Evolutionary conservation across 2,329 filamentous ascomycete species (phyloP), one percentile per base, ranked within the genome.

Genomic region (Cercospora zeina): DNA sequence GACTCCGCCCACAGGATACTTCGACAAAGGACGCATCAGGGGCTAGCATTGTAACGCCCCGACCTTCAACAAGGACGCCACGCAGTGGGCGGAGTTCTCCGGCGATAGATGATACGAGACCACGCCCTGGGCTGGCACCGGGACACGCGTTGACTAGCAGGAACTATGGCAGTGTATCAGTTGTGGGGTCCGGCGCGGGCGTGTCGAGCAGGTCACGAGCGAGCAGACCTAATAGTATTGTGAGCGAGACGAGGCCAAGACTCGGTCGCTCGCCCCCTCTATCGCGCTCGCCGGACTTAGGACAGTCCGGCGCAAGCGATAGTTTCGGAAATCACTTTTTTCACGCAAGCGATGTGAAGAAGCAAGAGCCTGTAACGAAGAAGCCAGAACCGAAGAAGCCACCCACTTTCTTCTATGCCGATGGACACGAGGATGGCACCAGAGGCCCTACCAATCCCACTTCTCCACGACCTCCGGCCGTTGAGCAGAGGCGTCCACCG

Each of bases 301-400:
- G 45, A 53, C 56, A 51, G 6, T 47, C 47, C n/a, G 55, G 60
- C 14, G 50, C 49, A 21, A 24, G 54, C 42, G 37, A 68, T 69
- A 74, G 73, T 50, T 71, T 72, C 37, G 77, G 77, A 19, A 77
- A 88, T 58, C 93, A 91, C 78, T 97, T 97, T 82, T 97, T 99
- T 75, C 93, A 96, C 74, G 95, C 93, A 30, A 91, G 87, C 74
- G 91, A 96, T 69, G 89, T 84, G 39, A 75, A 74, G 70, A 56
- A 70, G 72, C 55, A 71, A 61, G 63, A 71, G 53, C 58, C 67
- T 24, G 60, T 65, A 54, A 65, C 72, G 14, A 74, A 74, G 62
- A 75, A 75, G 62, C 74, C 74, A 39, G 73, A 66, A 63, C 65
- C 67, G 24, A 79, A 77, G 74, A 84, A 82, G 68, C 73, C 76